These are phyloP conservation scores for Ophiostoma tasmaniense DNA, from an alignment of 2,329 filamentous ascomycete genomes.

Conservation along the genomic window DNA sequence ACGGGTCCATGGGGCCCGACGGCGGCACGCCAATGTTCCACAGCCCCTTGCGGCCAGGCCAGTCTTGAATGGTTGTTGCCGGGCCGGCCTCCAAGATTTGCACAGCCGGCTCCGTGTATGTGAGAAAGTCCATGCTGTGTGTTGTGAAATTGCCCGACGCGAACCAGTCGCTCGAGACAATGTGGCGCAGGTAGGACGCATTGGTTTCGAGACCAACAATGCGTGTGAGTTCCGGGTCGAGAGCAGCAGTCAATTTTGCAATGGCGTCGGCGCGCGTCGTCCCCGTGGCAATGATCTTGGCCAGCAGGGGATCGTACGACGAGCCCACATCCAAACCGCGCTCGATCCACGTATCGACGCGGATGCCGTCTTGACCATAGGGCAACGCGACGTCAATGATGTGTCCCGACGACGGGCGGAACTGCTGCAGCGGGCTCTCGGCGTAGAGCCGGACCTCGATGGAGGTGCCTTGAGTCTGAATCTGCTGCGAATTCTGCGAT, in stretches of 20 bases:
- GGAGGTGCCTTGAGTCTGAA: slow-evolving; percentile 17
- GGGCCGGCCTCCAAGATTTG: slow-evolving; percentile 29
- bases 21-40: slow-evolving; percentile 49
- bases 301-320: slow-evolving; percentile 41
- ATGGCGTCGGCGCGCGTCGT: slow-evolving; percentile 33
- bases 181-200: slow-evolving; percentile 44
- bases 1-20: slow-evolving; percentile 52
- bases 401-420: slow-evolving; percentile 49
- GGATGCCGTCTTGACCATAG: slow-evolving; percentile 30
- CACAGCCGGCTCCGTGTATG: slow-evolving; percentile 41
- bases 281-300: slow-evolving; percentile 50
- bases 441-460: slow-evolving; percentile 34
- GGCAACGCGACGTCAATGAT: slow-evolving; percentile 50
- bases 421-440: slow-evolving; percentile 49
- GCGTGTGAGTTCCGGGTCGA: slow-evolving; percentile 25
- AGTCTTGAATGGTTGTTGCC: slow-evolving; percentile 31
- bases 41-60: slow-evolving; percentile 46
- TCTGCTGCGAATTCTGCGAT: no score
- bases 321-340: slow-evolving; percentile 48
- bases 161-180: slow-evolving; percentile 41
- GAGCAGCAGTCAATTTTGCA: slow-evolving; percentile 24
- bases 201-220: slow-evolving; percentile 45
- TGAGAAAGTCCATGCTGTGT: slow-evolving; percentile 44
- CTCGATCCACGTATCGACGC: slow-evolving; percentile 57
- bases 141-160: slow-evolving; percentile 45